Evolutionary conservation across 306 rosid species (phyloP).

Genomic region (Corylus avellana): DNA sequence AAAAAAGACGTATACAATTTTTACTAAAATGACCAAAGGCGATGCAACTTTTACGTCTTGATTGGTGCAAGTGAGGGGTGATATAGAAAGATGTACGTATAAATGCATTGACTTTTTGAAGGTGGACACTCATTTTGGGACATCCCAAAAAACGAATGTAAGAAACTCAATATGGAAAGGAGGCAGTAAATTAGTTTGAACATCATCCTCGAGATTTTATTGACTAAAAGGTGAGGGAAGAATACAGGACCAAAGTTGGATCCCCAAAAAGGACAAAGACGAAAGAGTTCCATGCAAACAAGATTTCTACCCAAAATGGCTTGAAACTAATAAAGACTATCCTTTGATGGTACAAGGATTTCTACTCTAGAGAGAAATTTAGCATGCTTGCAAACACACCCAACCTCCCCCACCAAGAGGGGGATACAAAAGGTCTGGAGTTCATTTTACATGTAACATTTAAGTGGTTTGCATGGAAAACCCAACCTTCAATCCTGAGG

Average conservation of each 20-base stretch:
- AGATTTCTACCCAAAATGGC: neutral
- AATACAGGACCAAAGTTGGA: neutral
- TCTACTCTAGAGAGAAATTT: neutral
- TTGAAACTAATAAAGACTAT: neutral
- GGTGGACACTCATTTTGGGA: neutral
- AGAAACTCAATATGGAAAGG: neutral
- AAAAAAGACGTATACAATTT: neutral
- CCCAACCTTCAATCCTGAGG: conserved; percentile 68
- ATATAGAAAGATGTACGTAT: neutral
- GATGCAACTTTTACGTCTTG: neutral
- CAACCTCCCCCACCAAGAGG: neutral
- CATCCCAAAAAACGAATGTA: too few species aligned
- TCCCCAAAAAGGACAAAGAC: neutral
- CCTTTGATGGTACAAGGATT: neutral
- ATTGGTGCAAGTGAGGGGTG: neutral
- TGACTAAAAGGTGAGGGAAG: neutral
- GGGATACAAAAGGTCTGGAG: neutral
- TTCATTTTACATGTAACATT: neutral
- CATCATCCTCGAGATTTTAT: neutral
- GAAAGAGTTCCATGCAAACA: neutral
- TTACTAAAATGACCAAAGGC: neutral
- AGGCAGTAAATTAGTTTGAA: neutral
- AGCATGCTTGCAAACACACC: neutral
- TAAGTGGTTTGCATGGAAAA: conserved; percentile 15
- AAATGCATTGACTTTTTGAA: neutral